These are phyloP conservation scores for Chenopodium suecicum DNA, from an alignment of 148 eudicot genomes.

Conservation along the genomic window DNA sequence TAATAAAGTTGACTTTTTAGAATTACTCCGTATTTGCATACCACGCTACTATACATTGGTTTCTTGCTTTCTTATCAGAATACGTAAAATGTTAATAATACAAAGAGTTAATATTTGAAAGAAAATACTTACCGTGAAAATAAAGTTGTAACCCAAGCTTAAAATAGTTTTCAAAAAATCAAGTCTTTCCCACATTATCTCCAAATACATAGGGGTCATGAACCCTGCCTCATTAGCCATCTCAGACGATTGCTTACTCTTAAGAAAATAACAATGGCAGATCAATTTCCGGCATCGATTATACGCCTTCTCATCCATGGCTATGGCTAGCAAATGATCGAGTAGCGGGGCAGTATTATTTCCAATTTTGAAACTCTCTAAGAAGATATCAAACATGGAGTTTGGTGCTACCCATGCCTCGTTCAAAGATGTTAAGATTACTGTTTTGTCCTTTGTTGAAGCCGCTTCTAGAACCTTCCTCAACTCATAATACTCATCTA, in stretches of 20 bases:
- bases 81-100: background rate
- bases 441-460: constrained; percentile 33
- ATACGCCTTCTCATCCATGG: constrained; percentile 34
- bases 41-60: no score
- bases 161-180: constrained; percentile 31
- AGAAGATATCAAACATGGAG: constrained; percentile 34
- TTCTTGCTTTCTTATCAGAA: no score
- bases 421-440: constrained; percentile 32
- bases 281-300: constrained; percentile 16
- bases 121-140: constrained; percentile 23
- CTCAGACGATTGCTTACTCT: constrained; percentile 15
- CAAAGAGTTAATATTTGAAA: background rate
- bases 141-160: constrained; percentile 30
- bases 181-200: constrained; percentile 35
- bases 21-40: no score
- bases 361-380: constrained; percentile 34
- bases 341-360: constrained; percentile 24
- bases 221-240: constrained; percentile 32
- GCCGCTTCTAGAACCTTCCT: constrained; percentile 27
- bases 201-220: constrained; percentile 33
- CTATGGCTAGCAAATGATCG: constrained; percentile 30
- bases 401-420: constrained; percentile 36
- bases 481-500: constrained; percentile 16
- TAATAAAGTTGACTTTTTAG: background rate
- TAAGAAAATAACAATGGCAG: constrained; percentile 26